Base-by-base conservation (phyloP, 2,329 filamentous ascomycete genomes). In the Epichloe typhina region DNA sequence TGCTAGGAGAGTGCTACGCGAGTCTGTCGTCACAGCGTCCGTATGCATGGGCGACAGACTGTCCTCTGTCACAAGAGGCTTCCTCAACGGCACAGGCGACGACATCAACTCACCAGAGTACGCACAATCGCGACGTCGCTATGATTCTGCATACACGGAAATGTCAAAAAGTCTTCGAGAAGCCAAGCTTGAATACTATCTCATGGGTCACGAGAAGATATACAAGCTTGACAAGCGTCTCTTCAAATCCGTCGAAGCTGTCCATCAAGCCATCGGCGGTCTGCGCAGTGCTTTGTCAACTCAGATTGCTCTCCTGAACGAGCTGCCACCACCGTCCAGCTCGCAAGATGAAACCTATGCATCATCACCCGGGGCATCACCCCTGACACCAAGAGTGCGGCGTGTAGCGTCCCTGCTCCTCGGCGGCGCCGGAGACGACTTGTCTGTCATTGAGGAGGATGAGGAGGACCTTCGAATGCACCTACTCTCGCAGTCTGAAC, bases 241-340 rank as follows among this genome's bases (percentile, higher is more conserved):
- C 4, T 85, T 91, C 43, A 84, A 88, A 61, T 91, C 87, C 57
- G 79, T 97, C 60, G 88, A 95, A 64, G 82, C 80, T 45, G 75
- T 97, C 31, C 83, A 88, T 4, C 90, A 96, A 64, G 89, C 88
- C 56, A 84, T 96, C 56, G 90, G 91, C 64, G 93, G 91, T 7
- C 71, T 98, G 60, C 79, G 89, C 56, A 95, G 89, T 71, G 89
- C 93, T 36, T 87, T 93, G 26, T 79, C 85, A 52, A 90, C 89
- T 21, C 91, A 98, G 61, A 95, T 97, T 62, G 79, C 84, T 15
- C 75, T 97, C 35, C 73, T 95, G 36, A 82, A 83, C 54, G 86
- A 93, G 62, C 72, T 69, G 3, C 65, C 68, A 11, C 65, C 68
- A 11, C 8, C 47, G 4, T 17, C 47, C 7, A 52, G 45, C 5